Evolutionary conservation across 768 basidiomycete species (phyloP), one percentile per base, ranked within the genome.

Genomic region (Boletus rubescentipes): DNA sequence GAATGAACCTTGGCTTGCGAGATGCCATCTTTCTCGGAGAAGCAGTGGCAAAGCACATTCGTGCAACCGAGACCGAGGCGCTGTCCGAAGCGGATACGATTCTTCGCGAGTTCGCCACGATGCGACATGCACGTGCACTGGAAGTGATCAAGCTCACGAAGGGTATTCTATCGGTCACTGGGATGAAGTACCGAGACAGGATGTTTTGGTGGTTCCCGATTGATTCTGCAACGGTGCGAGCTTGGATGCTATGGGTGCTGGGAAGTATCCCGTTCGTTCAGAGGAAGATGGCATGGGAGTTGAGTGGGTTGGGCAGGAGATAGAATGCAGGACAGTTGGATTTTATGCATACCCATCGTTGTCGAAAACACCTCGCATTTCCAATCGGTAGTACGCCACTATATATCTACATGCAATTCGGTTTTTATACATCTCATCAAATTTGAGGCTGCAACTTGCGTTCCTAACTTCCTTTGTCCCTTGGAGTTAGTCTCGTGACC

Each of bases 1-100:
- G 82, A 12, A 79, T 82, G 80, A 81, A 82, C 53, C 73, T 82
- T 16, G 79, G 81, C 6, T 64, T 82, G 15, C 73, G 80, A 15
- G 82, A 83, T 56, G 80, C 78, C 8, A 64, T 80, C n/a, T 67
- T 70, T 46, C 72, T 82, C 6, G 79, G 75, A 9, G 70, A 75
- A 15, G 72, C 62, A 4, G 63, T 83, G 26, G 59, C 64, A 11
- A 63, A 70, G 15, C 77, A 78, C 60, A 53, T 74, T 1, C 56
- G 42, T 14, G 58, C 55, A 23, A 10, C 52, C 3, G 49, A 60
- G 35, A 54, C 51, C 0, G 20, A 39, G 20, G 30, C 61, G 4
- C 32, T 49, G 9, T 11, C 50, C 5, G 61, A 58, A 20, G 60
- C 61, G 0, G 75, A 78, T 32, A 53, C 26, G 30, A 58, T 72